These are phyloP conservation scores for Exserohilum rostratum DNA, from an alignment of 2,329 filamentous ascomycete genomes.

Conservation along the genomic window DNA sequence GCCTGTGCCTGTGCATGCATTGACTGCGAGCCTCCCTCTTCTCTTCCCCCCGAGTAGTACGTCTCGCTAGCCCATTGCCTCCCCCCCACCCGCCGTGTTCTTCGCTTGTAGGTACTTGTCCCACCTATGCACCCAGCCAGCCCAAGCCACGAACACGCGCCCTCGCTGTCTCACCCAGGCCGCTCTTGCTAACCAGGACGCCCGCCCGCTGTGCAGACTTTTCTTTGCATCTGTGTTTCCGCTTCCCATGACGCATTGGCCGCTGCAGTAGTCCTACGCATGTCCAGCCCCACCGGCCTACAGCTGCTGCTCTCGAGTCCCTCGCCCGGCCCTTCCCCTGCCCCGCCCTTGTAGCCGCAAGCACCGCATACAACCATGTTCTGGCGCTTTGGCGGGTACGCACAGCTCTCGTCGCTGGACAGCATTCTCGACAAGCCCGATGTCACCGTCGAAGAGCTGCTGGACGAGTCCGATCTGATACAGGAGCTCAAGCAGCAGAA, in stretches of 20 bases:
- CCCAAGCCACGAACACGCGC: slow-evolving; percentile 21
- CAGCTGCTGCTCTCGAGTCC: slow-evolving; percentile 37
- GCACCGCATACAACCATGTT: slow-evolving; percentile 76
- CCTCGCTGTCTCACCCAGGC: slow-evolving; percentile 15
- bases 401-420: slow-evolving; percentile 95
- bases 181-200: slow-evolving; percentile 15
- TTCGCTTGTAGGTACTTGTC: slow-evolving; percentile 32
- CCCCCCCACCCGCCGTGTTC: slow-evolving; percentile 14
- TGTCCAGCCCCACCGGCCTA: slow-evolving; percentile 28
- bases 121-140: slow-evolving; percentile 19
- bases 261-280: slow-evolving; percentile 24
- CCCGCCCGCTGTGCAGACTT: slow-evolving; percentile 7
- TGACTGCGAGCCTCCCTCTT: slow-evolving; percentile 6
- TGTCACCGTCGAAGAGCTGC: slow-evolving; percentile 91
- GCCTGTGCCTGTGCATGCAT: slow-evolving; percentile 24
- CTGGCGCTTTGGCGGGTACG: slow-evolving; percentile 99
- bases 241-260: slow-evolving; percentile 23
- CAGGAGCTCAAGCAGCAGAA: slow-evolving; percentile 99
- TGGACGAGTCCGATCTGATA: slow-evolving; percentile 94
- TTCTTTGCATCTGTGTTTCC: slow-evolving; percentile 16
- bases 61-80: slow-evolving; percentile 22
- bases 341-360: slow-evolving; percentile 36
- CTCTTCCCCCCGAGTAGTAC: neutral
- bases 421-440: slow-evolving; percentile 94
- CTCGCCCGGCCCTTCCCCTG: slow-evolving; percentile 30